Evolutionary conservation across 345 rosid species (phyloP), one percentile per base, ranked within the genome.

Genomic region (Xanthoceras sorbifolium): DNA sequence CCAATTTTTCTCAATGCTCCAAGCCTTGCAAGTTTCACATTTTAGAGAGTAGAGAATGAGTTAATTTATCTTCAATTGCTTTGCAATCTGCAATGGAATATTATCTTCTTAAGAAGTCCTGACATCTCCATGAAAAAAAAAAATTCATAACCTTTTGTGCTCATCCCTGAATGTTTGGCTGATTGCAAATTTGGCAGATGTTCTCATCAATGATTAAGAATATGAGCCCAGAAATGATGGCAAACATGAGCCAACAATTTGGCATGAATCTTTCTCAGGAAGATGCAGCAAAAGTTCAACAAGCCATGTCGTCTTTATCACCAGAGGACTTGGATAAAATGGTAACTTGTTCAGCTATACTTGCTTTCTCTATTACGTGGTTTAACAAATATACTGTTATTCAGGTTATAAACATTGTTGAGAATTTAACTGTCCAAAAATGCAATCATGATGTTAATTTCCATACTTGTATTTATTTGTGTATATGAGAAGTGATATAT

Each of bases 221-320:
- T 79, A 86, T 94, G 94, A 94, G 88, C 71, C 98, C 99, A 32
- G 98, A 92, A 48, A 92, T 89, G 92, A 91, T 97, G 97, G 90
- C 94, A 63, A 92, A 91, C 89, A 92, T 94, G 98, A 85, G 98
- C 25, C 93, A 97, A 81, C 98, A 94, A 62, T 91, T 97, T 74
- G 98, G 99, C 38, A 48, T 92, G 76, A 92, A 92, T 80, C 90
- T 94, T 40, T 88, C 98, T 50, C 87, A 46, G 12, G 98, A 94
- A 83, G 97, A 94, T 68, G 97, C 98, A 22, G 97, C 81, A 22
- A 94, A 84, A 84, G 97, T 92, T 78, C 97, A 97, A 71, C 84
- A 97, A 88, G 92, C 97, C 69, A 92, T 97, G 97, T 82, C 97
- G 50, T 91, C 97, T 80, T 82, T 94, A 71, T 91, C 98, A 5